Evolutionary conservation across 257 asterid species (phyloP), one percentile per base, ranked within the genome.

Genomic region (Solanum acaule): DNA sequence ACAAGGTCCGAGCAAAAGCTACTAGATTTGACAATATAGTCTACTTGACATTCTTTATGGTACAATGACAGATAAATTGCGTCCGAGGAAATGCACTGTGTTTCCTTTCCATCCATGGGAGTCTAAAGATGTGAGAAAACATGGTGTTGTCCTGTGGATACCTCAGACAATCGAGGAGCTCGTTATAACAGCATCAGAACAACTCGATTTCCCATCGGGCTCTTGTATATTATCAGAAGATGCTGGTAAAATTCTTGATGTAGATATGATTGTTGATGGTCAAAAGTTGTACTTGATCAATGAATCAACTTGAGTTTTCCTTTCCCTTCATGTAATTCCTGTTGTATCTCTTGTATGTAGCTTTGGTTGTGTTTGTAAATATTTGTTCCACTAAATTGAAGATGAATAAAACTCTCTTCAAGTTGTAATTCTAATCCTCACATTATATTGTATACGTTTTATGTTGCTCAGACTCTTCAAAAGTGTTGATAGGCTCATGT

Each of bases 81-180:
- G 89, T 38, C 84, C n/a, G 42, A 92, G 90, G 91, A 95, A 96
- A 90, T 96, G 98, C 89, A 96, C 98, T 0, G 95, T 95, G 52
- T 93, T 94, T 42, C 98, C 98, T 2, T 96, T 91, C 85, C 95
- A 93, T 84, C 99, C 98, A 78, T 95, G 94, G 95, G 93, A 93
- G 83, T 65, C 92, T 12, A 90, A 91, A 86, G 93, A 94, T 63
- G 86, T 92, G 31, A 87, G 94, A 90, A 94, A 83, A 87, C 89
- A 83, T 18, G 99, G 99, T 4, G 52, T 96, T 31, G 98, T 96
- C 38, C 86, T 93, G 90, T 95, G 99, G 99, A 91, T 96, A 78
- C 97, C 99, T 65, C 76, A 40, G 67, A 92, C 93, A 72, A 93
- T 95, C 1, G 98, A 91, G 89, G 98, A 93, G 90, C 96, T 96